These are phyloP conservation scores for Ceraceosorus guamensis DNA, from an alignment of 1,284 basidiomycete species.

Conservation along the genomic window DNA sequence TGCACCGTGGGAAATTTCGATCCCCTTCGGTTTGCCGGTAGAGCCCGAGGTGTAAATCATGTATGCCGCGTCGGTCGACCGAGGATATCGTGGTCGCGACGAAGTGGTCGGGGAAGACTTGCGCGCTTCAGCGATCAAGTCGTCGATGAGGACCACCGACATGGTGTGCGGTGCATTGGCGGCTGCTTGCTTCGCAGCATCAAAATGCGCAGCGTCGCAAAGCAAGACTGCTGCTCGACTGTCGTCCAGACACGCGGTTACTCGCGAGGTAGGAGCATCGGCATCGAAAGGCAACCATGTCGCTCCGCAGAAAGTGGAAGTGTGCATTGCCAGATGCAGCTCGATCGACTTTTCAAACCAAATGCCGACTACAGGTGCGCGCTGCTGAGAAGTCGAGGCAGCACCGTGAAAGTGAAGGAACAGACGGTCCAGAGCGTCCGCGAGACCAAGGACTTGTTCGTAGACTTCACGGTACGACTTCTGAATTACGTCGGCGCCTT, in stretches of 20 bases:
- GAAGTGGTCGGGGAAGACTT: not conserved
- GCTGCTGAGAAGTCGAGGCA: not conserved
- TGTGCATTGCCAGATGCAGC: constrained; percentile 5
- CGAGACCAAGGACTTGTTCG: not conserved
- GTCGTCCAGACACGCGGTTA: constrained; percentile 3
- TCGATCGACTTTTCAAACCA: constrained; percentile 10
- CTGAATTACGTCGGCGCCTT: not conserved
- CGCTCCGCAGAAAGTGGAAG: constrained; percentile 3
- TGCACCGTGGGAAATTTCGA: constrained; percentile 8
- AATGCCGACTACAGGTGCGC: constrained; percentile 4
- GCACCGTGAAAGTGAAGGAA: not conserved
- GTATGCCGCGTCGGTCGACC: constrained; percentile 4
- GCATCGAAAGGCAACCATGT: constrained; percentile 11
- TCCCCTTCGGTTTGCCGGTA: constrained; percentile 11
- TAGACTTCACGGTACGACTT: not conserved
- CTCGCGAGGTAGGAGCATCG: constrained; percentile 8
- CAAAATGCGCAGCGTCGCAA: constrained; percentile 6
- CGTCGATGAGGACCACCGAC: not conserved
- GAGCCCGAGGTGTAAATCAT: constrained; percentile 10
- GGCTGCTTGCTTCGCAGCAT: not conserved
- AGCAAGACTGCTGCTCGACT: constrained; percentile 3
- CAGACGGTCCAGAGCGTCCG: not conserved
- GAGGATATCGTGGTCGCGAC: constrained; percentile 2
- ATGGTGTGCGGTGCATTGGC: not conserved
- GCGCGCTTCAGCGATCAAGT: not conserved